phyloP scores from a whole-genome alignment of 176 grass and related monocot species.

The Triticum monococcum region DNA sequence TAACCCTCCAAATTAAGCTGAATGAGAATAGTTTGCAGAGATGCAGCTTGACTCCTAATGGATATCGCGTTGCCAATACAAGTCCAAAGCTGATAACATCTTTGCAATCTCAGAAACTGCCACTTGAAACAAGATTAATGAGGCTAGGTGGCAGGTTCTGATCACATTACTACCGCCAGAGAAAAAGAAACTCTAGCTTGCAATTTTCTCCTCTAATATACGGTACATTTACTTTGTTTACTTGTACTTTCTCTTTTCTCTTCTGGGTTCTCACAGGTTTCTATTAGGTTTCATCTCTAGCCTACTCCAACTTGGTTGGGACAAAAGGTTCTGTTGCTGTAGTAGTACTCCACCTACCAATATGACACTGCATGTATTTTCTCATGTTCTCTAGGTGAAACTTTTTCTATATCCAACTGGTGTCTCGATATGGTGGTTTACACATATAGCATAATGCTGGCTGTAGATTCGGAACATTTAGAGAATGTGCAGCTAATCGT shows the following conservation, averaged over 20 bases:
- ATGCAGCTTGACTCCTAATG: slow-evolving; percentile 29
- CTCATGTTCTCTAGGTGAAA: background rate
- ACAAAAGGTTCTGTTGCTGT: too few species aligned
- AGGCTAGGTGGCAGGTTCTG: background rate
- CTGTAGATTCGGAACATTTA: too few species aligned
- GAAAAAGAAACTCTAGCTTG: slow-evolving; percentile 5
- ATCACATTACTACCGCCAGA: slow-evolving; percentile 11
- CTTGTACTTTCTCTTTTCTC: too few species aligned
- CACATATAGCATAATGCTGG: background rate
- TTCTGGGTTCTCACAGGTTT: too few species aligned
- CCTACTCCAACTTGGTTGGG: too few species aligned
- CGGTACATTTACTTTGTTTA: background rate
- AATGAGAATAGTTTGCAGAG: slow-evolving; percentile 29
- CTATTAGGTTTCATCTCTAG: too few species aligned
- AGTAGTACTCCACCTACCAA: background rate
- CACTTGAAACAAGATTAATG: slow-evolving; percentile 38
- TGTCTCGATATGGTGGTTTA: slow-evolving; percentile 6
- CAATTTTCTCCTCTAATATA: background rate
- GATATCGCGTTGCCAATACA: background rate
- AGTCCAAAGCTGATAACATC: slow-evolving; percentile 24
- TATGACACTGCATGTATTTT: background rate
- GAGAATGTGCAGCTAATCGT: too few species aligned
- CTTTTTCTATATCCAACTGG: background rate
- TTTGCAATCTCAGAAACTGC: slow-evolving; percentile 39
- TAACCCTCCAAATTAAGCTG: slow-evolving; percentile 43